Conservation (phyloP, 768 basidiomycete genomes). For the Termitomyces sp. region DNA sequence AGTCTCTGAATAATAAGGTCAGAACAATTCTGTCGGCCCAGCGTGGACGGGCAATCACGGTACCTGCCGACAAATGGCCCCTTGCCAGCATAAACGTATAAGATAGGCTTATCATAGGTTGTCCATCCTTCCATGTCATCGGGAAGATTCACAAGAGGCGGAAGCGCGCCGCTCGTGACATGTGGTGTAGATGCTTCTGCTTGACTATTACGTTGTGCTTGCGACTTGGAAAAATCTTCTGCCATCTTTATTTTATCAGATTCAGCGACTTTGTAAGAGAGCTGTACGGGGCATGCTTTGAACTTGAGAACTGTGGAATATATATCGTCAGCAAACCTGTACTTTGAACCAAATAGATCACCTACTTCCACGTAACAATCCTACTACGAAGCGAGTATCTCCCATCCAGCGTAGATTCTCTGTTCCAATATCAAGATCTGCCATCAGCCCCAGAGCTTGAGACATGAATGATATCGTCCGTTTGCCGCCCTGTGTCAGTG, state of each 20-base stretch:
- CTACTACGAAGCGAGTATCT: conserved; percentile 69
- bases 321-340: not conserved
- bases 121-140: conserved; percentile 62
- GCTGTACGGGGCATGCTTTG: conserved; percentile 61
- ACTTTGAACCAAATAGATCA: not conserved
- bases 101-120: conserved; percentile 58
- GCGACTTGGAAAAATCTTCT: conserved; percentile 38
- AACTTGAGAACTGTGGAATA: conserved; percentile 46
- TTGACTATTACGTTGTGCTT: conserved; percentile 29
- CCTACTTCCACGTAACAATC: conserved; percentile 67
- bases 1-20: conserved; percentile 37
- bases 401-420: conserved; percentile 88
- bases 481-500: conserved; percentile 63
- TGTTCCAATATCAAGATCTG: conserved; percentile 80
- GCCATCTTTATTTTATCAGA: conserved; percentile 71
- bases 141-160: conserved; percentile 38
- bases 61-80: conserved; percentile 71
- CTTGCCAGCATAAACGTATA: conserved; percentile 74
- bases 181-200: conserved; percentile 9
- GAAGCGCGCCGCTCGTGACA: conserved; percentile 26
- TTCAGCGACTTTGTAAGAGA: conserved; percentile 67
- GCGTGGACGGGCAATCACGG: conserved; percentile 4
- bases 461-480: conserved; percentile 76
- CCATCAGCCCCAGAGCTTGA: conserved; percentile 79
- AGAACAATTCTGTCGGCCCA: not conserved